phyloP scores from a whole-genome alignment of 129 eudicot genomes.

The Flaveria bidentis region DNA sequence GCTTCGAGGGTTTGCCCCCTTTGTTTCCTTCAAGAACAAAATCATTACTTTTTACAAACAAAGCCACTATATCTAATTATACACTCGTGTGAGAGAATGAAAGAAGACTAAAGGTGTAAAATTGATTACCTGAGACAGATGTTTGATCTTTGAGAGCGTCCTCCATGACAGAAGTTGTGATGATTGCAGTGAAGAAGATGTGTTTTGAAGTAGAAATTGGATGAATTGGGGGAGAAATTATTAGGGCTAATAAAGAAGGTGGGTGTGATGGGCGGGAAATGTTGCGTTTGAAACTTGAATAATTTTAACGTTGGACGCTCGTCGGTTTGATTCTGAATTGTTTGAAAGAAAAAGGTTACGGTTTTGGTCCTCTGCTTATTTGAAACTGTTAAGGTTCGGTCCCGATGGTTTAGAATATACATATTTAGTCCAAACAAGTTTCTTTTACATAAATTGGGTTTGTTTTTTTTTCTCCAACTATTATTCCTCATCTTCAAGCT shows the following conservation, averaged over 20 bases:
- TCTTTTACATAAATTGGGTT: not conserved
- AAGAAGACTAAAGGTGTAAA: not conserved
- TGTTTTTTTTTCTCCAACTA: not conserved
- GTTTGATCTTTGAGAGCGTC: constrained; percentile 42
- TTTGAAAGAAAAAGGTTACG: not conserved
- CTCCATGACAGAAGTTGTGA: constrained; percentile 31
- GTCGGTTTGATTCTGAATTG: not conserved
- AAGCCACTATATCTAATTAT: not conserved
- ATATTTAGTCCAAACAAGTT: not conserved
- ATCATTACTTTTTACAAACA: not conserved
- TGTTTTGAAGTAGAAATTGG: constrained; percentile 1
- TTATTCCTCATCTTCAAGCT: too few species aligned
- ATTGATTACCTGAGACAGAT: constrained; percentile 41
- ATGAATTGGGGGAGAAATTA: constrained; percentile 38
- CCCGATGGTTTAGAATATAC: not conserved
- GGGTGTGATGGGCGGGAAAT: constrained; percentile 35
- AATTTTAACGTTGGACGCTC: constrained; percentile 25
- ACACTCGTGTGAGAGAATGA: not conserved
- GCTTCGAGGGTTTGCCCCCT: constrained; percentile 51
- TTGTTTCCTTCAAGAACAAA: constrained; percentile 32
- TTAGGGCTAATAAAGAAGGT: constrained; percentile 32
- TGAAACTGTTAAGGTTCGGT: not conserved
- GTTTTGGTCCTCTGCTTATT: not conserved
- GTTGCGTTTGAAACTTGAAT: constrained; percentile 26
- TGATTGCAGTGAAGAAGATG: constrained; percentile 5